Evolutionary conservation across 768 basidiomycete genomes (phyloP).

Genomic region (Jaapia argillacea): DNA sequence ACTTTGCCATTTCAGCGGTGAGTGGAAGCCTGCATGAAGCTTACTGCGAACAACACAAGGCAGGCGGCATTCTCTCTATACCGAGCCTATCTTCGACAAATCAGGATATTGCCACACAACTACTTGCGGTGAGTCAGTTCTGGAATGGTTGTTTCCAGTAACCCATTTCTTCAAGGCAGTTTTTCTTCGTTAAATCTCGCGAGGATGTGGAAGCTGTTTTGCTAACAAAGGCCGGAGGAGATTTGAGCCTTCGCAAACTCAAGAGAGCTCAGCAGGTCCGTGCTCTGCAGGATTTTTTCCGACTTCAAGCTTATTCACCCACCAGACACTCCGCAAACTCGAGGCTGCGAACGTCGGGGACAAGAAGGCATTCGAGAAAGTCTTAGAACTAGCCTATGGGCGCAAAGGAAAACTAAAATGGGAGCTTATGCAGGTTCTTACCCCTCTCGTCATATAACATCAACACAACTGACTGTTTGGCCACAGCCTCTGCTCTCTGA

Average conservation of each 20-base stretch:
- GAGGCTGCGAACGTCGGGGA: conserved; percentile 43
- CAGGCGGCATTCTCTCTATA: conserved; percentile 28
- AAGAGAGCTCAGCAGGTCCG: conserved; percentile 44
- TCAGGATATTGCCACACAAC: conserved; percentile 30
- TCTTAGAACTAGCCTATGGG: conserved; percentile 68
- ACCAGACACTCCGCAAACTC: conserved; percentile 44
- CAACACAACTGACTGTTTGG: conserved; percentile 5
- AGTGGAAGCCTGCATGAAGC: no score
- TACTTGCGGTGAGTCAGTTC: conserved; percentile 31
- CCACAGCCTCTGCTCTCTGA: conserved; percentile 47
- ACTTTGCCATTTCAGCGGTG: no score
- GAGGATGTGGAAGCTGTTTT: conserved; percentile 32
- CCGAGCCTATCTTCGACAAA: conserved; percentile 29
- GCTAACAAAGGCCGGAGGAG: neutral
- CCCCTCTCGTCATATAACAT: neutral
- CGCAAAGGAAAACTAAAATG: conserved; percentile 60
- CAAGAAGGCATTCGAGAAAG: conserved; percentile 37
- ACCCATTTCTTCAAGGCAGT: conserved; percentile 13
- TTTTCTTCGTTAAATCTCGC: conserved; percentile 49
- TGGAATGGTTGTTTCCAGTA: neutral
- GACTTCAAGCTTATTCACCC: conserved; percentile 1
- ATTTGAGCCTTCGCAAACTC: conserved; percentile 28
- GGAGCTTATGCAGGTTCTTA: conserved; percentile 54
- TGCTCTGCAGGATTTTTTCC: neutral
- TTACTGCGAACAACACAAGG: no score